Evolutionary conservation across 2,329 filamentous ascomycete species (phyloP).

Genomic region (Fulvia fulva): DNA sequence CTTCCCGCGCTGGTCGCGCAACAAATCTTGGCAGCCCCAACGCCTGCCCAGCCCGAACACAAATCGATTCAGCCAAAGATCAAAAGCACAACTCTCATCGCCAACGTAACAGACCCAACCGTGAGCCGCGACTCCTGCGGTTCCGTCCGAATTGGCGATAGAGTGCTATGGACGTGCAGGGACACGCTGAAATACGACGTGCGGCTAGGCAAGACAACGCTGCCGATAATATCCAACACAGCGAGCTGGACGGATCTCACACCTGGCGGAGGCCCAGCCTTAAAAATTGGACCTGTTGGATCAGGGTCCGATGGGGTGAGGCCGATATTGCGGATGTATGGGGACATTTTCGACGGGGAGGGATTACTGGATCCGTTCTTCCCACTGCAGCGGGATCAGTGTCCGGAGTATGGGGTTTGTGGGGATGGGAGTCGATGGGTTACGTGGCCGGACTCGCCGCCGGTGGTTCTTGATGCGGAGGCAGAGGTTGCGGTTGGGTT

Average conservation of each 20-base stretch:
- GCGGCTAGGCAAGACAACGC: conserved; percentile 3
- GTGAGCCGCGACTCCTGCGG: conserved; percentile 26
- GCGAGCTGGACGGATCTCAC: conserved; percentile 23
- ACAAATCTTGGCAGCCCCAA: conserved; percentile 12
- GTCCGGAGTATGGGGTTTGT: conserved; percentile 19
- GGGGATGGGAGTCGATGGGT: conserved; percentile 21
- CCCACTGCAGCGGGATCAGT: conserved; percentile 18
- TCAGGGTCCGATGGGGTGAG: conserved; percentile 18
- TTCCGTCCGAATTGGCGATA: conserved; percentile 15
- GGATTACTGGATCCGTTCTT: conserved; percentile 15
- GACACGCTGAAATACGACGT: conserved; percentile 19
- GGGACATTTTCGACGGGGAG: conserved; percentile 5
- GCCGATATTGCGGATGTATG: conserved; percentile 22
- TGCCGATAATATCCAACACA: conserved; percentile 21
- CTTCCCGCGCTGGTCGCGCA: conserved; percentile 6
- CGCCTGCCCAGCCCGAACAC: background rate
- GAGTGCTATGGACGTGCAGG: conserved; percentile 27
- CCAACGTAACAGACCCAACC: conserved; percentile 22
- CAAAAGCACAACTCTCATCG: conserved; percentile 16
- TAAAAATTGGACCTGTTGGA: conserved; percentile 11
- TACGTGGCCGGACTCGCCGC: conserved; percentile 23
- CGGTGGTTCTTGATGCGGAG: conserved; percentile 12
- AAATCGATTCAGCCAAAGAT: conserved; percentile 12
- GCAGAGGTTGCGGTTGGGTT: conserved; percentile 15
- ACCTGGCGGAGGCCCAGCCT: conserved; percentile 6